Evolutionary conservation across 768 basidiomycete species (phyloP).

Genomic region (Naematelia encephala): DNA sequence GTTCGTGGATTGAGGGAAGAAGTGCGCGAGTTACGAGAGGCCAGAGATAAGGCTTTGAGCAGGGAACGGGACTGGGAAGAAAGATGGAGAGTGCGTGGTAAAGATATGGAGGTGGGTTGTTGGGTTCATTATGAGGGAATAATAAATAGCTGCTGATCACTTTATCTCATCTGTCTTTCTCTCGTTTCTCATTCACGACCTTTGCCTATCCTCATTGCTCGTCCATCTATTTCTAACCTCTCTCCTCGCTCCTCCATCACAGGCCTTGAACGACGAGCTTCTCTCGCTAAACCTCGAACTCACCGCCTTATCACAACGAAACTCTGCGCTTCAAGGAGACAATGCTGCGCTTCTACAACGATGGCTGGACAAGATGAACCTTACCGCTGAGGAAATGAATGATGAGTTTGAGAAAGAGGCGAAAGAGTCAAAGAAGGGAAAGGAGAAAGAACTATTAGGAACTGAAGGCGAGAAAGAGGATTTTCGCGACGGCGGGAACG

Average conservation of each 20-base stretch:
- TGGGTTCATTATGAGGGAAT: conserved; percentile 1
- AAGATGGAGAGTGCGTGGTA: conserved; percentile 65
- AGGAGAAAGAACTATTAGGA: conserved; percentile 6
- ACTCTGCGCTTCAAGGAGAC: conserved; percentile 79
- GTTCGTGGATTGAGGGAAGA: conserved; percentile 76
- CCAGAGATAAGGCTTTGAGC: conserved; percentile 67
- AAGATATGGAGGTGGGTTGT: conserved; percentile 73
- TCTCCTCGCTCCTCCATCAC: conserved; percentile 2
- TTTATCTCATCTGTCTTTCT: background rate
- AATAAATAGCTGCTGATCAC: background rate
- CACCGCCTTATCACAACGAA: conserved; percentile 80
- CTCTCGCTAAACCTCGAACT: conserved; percentile 87
- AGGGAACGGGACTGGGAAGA: conserved; percentile 71
- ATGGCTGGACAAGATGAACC: conserved; percentile 93
- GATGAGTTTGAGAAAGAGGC: conserved; percentile 57
- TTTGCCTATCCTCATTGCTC: background rate
- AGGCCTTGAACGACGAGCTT: conserved; percentile 95
- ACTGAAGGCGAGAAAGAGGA: conserved; percentile 18
- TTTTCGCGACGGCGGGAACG: conserved; percentile 44
- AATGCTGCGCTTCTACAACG: conserved; percentile 93
- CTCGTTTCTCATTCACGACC: conserved; percentile 3
- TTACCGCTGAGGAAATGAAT: conserved; percentile 92
- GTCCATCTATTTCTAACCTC: background rate
- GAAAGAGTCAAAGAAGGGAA: conserved; percentile 5
- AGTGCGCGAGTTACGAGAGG: conserved; percentile 71